Evolutionary conservation across 345 rosid species (phyloP), one percentile per base, ranked within the genome.

Genomic region (Pugionium cornutum): DNA sequence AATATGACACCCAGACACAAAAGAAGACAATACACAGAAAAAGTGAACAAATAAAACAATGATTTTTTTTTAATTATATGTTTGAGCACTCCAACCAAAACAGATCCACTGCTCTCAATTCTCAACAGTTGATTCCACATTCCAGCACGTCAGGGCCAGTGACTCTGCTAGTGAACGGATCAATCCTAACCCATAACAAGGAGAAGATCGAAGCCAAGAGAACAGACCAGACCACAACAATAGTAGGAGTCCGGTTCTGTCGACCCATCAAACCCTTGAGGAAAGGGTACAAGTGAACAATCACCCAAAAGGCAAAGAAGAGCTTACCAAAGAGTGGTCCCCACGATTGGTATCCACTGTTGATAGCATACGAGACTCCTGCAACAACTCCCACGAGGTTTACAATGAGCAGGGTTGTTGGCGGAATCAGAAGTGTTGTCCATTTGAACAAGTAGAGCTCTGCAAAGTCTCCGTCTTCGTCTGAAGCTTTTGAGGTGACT

Each of bases 261-360:
- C 83, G 81, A 0, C 95, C 97, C 97, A 87, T 87, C 74, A 89
- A 66, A 76, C 97, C 97, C 77, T 87, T 87, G 52, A 87, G 89
- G 89, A 89, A 89, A 30, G 97, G 95, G 78, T 87, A 84, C 0
- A 89, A 80, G 75, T 89, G 97, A 70, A 91, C 7, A 42, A 91
- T 91, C 82, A 91, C 97, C 97, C 92, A 91, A 47, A 88, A 88
- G 2, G 97, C 97, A 11, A 90, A 90, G 83, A 90, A 90, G 37
- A 90, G 86, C 66, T 90, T 90, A 10, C 96, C 97, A 6, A 91
- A 88, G 31, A 91, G 88, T 0, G 96, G 96, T 10, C 96, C 97
- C 97, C 97, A 91, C 5, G 97, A 77, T 77, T 86, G 92, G 58
- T 88, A 90, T 7, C 96, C 92, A 18, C 92, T 86, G 78, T 91